A percentile compares a stretch with the other conserved stretches of the same genome.
These are phyloP conservation scores for Dioszegia aurantiaca DNA, from an alignment of 768 basidiomycete genomes.

Conservation along the genomic window DNA sequence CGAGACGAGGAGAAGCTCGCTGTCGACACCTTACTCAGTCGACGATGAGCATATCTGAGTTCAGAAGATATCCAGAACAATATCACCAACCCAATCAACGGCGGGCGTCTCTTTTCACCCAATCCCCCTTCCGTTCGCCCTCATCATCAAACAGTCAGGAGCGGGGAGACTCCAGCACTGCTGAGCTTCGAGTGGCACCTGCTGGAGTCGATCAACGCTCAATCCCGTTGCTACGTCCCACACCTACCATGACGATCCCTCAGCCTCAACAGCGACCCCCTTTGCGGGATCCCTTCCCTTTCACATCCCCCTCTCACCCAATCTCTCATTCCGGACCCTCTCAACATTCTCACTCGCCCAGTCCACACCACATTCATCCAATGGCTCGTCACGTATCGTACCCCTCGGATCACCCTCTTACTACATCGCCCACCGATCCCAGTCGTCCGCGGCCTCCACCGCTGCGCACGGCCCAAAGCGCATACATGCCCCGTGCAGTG, in stretches of 20 bases:
- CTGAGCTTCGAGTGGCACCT: no score
- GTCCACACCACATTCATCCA: not conserved
- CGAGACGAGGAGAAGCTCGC: no score
- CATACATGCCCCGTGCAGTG: not conserved
- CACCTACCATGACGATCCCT: not conserved
- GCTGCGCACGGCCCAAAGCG: constrained; percentile 4
- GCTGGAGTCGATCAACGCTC: not conserved
- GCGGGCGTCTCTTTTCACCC: no score
- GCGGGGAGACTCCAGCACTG: no score
- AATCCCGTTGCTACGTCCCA: not conserved
- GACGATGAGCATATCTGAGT: no score
- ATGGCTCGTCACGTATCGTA: constrained; percentile 8
- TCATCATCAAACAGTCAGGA: no score
- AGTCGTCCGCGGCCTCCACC: not conserved
- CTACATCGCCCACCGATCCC: not conserved
- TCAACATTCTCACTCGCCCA: not conserved
- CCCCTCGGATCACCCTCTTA: not conserved
- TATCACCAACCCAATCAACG: no score
- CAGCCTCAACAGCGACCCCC: not conserved
- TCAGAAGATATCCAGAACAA: no score
- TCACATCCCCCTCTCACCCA: not conserved
- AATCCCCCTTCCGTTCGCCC: no score
- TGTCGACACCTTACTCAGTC: no score
- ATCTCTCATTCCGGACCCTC: not conserved
- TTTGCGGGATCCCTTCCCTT: not conserved